Evolutionary conservation across 164 flowering plant genomes (phyloP), one percentile per base, ranked within the genome.

Genomic region (Aristolochia californica): DNA sequence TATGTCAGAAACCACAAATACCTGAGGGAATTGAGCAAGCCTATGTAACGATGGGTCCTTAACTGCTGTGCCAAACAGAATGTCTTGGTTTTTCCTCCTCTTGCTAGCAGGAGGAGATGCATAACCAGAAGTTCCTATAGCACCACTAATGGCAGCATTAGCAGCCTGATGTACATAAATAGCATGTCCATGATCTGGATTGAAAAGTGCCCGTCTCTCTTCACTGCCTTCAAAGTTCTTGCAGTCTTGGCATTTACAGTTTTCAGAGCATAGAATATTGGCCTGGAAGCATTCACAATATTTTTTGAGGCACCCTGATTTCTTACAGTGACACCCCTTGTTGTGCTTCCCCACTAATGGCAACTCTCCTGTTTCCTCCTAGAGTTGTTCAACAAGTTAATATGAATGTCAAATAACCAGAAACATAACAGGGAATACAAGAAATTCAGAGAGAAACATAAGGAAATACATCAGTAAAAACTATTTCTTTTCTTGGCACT

Each of bases 281-380:
- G 96, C 99, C 63, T 93, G 99, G 69, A 93, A 93, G 69, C 99
- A 93, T 60, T 93, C 99, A 53, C 97, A 93, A 66, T 93, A 93
- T 72, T 93, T 93, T 67, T 93, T 93, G 43, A 93, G 93, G 67
- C 99, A 89, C 21, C 97, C 96, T 48, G 99, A 93, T 68, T 87
- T 93, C 75, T 87, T 93, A 75, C 99, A 93, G 62, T 93, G 91
- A 60, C 99, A 93, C 58, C 99, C 99, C 67, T 93, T 93, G 75
- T 93, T 85, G 75, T 93, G 97, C 72, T 86, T 93, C 56, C 66
- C 98, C 67, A 80, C 69, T 51, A 81, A 43, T 47, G 74, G 68
- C 60, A 62, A 67, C 30, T 89, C 95, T 60, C 88, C 82, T 21
- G 76, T 63, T 59, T 87, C 88, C 68, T 84, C 96, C 95, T 93